Evolutionary conservation across 352 stramenopile genomes (phyloP), one percentile per base, ranked within the genome.

Genomic region (Phytophthora cryptogea): DNA sequence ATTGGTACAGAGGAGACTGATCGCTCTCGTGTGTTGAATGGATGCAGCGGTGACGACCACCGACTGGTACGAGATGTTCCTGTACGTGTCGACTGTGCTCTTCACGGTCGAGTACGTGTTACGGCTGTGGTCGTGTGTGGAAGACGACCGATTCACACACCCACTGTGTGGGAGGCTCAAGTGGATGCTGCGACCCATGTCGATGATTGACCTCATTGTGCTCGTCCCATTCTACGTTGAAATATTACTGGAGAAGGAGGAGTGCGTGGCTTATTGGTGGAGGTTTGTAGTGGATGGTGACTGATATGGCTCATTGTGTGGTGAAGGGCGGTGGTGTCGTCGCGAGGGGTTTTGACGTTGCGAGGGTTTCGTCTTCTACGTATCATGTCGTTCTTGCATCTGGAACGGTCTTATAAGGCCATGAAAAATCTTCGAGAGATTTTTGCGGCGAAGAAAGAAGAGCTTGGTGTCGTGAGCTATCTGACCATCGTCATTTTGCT

Each of bases 121-220:
- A 23, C 80, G 86, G 0, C 61, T 92, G 9, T 94, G 86, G 84
- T 86, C 86, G n/a, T 94, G 86, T 33, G 77, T 92, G 20, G 86
- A 92, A 60, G 86, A 94, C 51, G 64, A 85, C 7, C 70, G 82
- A 28, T 93, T 79, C 47, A 52, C 58, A n/a, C 70, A 75, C 45
- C 66, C 74, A 14, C 33, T 92, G 5, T 59, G 77, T 14, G 83
- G 83, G 41, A 57, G 86, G 42, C 50, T 94, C 11, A 81, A 77
- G 58, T 94, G 86, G 86, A 93, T 92, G 83, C 9, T 82, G 0
- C 75, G 73, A 20, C 83, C 86, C 1, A 91, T 93, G 80, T 93
- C 86, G 0, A 14, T 93, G 17, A 93, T 94, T 43, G 86, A 93
- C 35, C 68, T 93, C 13, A 52, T 87, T 31, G 80, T 89, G 7